phyloP scores from a whole-genome alignment of 805 yeast species.

The Starmerella scarabaei region DNA sequence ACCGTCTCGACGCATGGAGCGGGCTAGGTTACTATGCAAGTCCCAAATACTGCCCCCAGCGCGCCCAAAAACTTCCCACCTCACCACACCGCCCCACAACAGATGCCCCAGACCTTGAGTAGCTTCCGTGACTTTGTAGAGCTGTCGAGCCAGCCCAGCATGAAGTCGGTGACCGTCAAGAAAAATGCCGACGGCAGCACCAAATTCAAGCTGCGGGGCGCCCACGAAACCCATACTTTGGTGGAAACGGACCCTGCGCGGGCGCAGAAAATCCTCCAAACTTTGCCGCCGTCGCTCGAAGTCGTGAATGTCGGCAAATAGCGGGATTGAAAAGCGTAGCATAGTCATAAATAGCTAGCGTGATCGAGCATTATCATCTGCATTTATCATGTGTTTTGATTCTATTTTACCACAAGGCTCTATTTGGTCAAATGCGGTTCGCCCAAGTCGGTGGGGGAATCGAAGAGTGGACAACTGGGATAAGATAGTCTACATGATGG shows the following conservation, averaged over 20 bases:
- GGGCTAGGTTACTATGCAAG: too few relatives aligned
- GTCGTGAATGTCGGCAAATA: conserved; percentile 14
- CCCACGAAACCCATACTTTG: conserved; percentile 88
- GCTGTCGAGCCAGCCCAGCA: conserved; percentile 75
- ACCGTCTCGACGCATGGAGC: too few relatives aligned
- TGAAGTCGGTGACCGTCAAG: conserved; percentile 86
- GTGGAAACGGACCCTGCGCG: conserved; percentile 89
- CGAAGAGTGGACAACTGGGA: too few relatives aligned
- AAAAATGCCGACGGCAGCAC: conserved; percentile 85
- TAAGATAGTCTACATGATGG: too few relatives aligned
- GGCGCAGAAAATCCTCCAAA: conserved; percentile 95
- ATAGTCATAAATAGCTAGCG: not conserved
- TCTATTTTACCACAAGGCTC: not conserved
- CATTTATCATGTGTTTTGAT: not conserved
- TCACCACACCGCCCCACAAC: conserved; percentile 1
- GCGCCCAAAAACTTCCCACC: not conserved
- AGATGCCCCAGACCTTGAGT: conserved; percentile 51
- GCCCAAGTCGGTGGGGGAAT: too few relatives aligned
- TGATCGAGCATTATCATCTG: not conserved
- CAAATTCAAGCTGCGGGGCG: conserved; percentile 98
- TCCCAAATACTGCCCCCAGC: too few relatives aligned
- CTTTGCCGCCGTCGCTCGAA: conserved; percentile 66
- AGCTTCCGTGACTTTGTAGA: conserved; percentile 96
- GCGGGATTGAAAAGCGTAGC: too few relatives aligned
- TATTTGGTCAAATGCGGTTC: too few relatives aligned